Evolutionary conservation across 2,329 filamentous ascomycete species (phyloP).

Genomic region (Trichoderma asperellum): DNA sequence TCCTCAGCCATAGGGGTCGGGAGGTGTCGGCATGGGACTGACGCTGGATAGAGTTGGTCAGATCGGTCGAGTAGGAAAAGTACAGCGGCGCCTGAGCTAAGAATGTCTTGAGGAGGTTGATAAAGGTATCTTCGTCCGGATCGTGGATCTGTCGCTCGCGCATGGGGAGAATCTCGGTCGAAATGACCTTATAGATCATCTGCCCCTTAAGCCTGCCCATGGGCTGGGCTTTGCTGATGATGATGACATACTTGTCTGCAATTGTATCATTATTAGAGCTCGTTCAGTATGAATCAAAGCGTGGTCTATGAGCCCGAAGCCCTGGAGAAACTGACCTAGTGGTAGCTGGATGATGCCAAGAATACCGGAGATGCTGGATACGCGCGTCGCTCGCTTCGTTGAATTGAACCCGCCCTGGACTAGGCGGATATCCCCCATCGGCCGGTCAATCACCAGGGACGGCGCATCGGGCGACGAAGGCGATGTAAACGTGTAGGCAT

Average conservation of each 20-base stretch:
- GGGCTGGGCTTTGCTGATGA: slow-evolving; percentile 91
- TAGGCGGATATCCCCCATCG: slow-evolving; percentile 86
- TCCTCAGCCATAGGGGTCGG: slow-evolving; percentile 82
- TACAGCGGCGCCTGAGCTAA: slow-evolving; percentile 89
- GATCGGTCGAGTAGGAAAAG: slow-evolving; percentile 95
- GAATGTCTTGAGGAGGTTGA: slow-evolving; percentile 77
- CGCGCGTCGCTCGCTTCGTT: slow-evolving; percentile 70
- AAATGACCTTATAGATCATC: slow-evolving; percentile 90
- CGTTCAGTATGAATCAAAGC: neutral
- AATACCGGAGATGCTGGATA: slow-evolving; percentile 94
- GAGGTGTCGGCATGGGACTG: slow-evolving; percentile 76
- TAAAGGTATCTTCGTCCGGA: slow-evolving; percentile 90
- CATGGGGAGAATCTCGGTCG: slow-evolving; percentile 91
- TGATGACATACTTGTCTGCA: slow-evolving; percentile 89
- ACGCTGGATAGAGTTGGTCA: slow-evolving; percentile 96
- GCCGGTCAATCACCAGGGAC: slow-evolving; percentile 85
- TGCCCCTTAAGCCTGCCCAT: slow-evolving; percentile 92
- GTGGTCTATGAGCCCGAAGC: neutral
- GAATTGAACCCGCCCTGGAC: slow-evolving; percentile 77
- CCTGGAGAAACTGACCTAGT: slow-evolving; percentile 66
- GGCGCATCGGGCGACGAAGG: slow-evolving; percentile 90
- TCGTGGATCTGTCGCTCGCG: slow-evolving; percentile 91
- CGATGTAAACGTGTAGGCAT: slow-evolving; percentile 95
- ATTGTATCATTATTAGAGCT: slow-evolving; percentile 51
- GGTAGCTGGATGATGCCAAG: slow-evolving; percentile 91